Percentiles rank a stretch among this genome's conserved stretches.
phyloP scores from a whole-genome alignment of 805 yeast species.

The Crinitomyces ghanaensis region DNA sequence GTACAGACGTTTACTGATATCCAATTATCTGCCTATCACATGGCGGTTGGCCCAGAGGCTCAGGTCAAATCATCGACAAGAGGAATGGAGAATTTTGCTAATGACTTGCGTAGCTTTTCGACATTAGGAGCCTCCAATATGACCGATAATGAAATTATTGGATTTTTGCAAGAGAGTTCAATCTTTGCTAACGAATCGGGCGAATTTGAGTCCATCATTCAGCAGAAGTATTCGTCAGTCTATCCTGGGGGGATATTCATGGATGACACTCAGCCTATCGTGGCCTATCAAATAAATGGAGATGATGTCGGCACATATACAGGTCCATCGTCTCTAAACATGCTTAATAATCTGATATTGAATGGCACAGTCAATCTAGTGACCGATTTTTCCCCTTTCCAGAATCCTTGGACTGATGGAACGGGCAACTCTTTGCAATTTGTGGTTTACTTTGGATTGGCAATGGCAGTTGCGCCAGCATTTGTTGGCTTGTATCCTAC shows the following conservation, averaged over 20 bases:
- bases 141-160: conserved; percentile 3
- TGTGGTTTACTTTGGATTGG: conserved; percentile 24
- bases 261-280: conserved; percentile 14
- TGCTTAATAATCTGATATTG: conserved; percentile 20
- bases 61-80: neutral
- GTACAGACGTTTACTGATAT: conserved; percentile 11
- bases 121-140: conserved; percentile 4
- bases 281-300: conserved; percentile 22
- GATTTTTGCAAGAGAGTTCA: conserved; percentile 3
- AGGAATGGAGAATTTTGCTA: conserved; percentile 11
- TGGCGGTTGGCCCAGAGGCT: conserved; percentile 12
- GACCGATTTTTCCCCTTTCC: conserved; percentile 25
- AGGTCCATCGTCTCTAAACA: conserved; percentile 21
- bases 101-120: conserved; percentile 7
- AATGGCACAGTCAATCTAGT: conserved; percentile 20
- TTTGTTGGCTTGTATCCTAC: conserved; percentile 27
- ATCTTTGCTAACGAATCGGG: conserved; percentile 13
- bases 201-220: conserved; percentile 16
- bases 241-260: conserved; percentile 26
- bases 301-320: conserved; percentile 14
- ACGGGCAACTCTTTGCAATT: conserved; percentile 27
- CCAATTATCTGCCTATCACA: conserved; percentile 5
- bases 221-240: conserved; percentile 16
- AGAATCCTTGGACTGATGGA: conserved; percentile 22
- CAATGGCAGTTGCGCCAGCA: conserved; percentile 28